Base-by-base conservation (phyloP, 306 rosid species). In the Quercus glauca region DNA sequence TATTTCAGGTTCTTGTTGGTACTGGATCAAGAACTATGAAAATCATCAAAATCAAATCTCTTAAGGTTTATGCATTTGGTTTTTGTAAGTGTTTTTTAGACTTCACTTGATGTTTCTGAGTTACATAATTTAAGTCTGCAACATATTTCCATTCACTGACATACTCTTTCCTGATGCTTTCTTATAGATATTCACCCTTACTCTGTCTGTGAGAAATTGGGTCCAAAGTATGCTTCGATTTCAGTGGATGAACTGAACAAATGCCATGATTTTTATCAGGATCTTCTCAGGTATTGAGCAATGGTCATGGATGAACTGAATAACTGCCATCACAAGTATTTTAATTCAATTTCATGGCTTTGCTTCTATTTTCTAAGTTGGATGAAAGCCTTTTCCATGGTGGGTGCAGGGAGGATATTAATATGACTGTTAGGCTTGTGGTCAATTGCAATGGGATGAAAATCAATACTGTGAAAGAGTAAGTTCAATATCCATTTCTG, bases 1-100 rank as follows among this genome's bases (percentile, higher is more conserved):
- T 78, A 73, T 77, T 77, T 77, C 97, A 93, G 99, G 85, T 96
- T 64, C 94, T 96, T 71, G 98, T 96, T 83, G 99, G 97, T 82
- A 91, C 94, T 64, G 99, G 98, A 63, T 91, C 94, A 58, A 85
- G 87, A 88, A 93, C 86, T 75, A 90, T 93, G 97, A 93, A 84
- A 73, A 81, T 96, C 71, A 87, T 93, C 72, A 91, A 84, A 87
- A 87, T 95, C 78, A 95, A 95, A 87, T 88, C 98, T 25, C 80
- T 95, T 79, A 90, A 90, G 80, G 58, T 95, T 87, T 95, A 95
- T 85, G 99, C 99, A 3, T 95, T 93, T 86, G 99, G 99, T 74
- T 93, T 95, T 76, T 93, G 99, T 95, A 90, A 93, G 99, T 87
- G 74, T 12, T 49, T 77, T 77, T 21, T 51, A 65, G 78, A n/a